Percentiles rank a stretch among this genome's conserved stretches.
These are phyloP conservation scores for Reutealis trisperma DNA, from an alignment of 345 rosid species.

Conservation along the genomic window DNA sequence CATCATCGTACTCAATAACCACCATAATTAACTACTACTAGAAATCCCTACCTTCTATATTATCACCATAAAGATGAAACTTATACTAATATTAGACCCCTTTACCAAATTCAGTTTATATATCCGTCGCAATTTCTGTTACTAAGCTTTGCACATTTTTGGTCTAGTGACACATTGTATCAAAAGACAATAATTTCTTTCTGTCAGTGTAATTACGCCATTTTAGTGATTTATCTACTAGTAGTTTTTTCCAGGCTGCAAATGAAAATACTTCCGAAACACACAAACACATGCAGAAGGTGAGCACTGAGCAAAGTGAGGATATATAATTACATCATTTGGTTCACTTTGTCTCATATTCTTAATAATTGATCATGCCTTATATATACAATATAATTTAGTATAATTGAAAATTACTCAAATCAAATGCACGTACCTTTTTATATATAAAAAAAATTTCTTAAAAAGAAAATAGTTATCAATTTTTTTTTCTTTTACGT, in stretches of 20 bases:
- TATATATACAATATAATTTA: no score
- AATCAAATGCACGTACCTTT: no score
- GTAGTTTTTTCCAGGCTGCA: background rate
- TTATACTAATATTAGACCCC: background rate
- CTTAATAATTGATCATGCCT: no score
- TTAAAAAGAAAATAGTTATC: no score
- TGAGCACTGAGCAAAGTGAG: no score
- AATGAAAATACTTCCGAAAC: conserved; percentile 2
- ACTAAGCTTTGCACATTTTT: conserved; percentile 4
- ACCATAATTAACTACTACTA: background rate
- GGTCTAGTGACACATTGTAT: background rate
- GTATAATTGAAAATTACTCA: no score
- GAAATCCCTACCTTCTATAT: background rate
- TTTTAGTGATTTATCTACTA: background rate
- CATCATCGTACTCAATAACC: background rate
- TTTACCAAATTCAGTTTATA: background rate
- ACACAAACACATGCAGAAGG: background rate
- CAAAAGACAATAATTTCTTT: no score
- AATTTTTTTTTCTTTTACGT: no score
- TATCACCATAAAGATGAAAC: background rate
- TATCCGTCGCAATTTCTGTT: background rate
- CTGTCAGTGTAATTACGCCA: no score
- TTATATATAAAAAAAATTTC: no score
- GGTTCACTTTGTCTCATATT: no score
- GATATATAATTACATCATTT: no score